Percentiles rank a stretch among this genome's conserved stretches.
Conservation (phyloP, 2,329 filamentous ascomycete genomes). For the Fusarium graminum region DNA sequence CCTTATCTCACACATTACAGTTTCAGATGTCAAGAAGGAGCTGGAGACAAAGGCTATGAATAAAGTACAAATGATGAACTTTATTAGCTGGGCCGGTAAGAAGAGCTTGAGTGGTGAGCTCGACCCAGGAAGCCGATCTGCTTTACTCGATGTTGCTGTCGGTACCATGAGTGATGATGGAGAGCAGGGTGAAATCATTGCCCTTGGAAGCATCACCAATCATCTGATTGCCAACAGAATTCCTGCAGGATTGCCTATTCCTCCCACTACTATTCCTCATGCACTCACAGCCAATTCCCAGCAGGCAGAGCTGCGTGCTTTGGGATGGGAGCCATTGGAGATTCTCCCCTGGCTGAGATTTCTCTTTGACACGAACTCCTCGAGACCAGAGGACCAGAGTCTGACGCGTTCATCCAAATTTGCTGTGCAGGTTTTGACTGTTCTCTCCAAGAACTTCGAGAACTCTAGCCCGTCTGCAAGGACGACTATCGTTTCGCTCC, state of each 20-base stretch:
- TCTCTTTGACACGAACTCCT: constrained; percentile 76
- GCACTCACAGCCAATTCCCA: constrained; percentile 80
- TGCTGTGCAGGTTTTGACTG: constrained; percentile 79
- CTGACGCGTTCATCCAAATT: constrained; percentile 80
- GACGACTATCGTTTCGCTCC: constrained; percentile 71
- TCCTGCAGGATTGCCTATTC: constrained; percentile 83
- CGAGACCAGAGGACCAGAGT: constrained; percentile 72
- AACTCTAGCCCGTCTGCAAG: constrained; percentile 76
- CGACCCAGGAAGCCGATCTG: constrained; percentile 74
- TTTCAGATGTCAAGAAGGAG: constrained; percentile 86
- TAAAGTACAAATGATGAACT: constrained; percentile 81
- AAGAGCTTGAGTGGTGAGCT: constrained; percentile 80
- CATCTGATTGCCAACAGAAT: constrained; percentile 85
- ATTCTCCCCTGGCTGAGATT: constrained; percentile 88
- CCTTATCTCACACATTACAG: constrained; percentile 87
- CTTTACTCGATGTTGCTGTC: constrained; percentile 84
- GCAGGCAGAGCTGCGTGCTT: constrained; percentile 76
- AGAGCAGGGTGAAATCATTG: constrained; percentile 77
- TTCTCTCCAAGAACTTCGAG: constrained; percentile 93
- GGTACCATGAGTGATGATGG: constrained; percentile 74
- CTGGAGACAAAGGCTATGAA: constrained; percentile 85
- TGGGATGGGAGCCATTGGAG: constrained; percentile 89
- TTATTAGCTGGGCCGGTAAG: constrained; percentile 84
- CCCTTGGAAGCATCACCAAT: constrained; percentile 79
- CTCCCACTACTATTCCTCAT: constrained; percentile 85